Evolutionary conservation across 257 asterid genomes (phyloP), one percentile per base, ranked within the genome.

Genomic region (Solanum dulcamara): DNA sequence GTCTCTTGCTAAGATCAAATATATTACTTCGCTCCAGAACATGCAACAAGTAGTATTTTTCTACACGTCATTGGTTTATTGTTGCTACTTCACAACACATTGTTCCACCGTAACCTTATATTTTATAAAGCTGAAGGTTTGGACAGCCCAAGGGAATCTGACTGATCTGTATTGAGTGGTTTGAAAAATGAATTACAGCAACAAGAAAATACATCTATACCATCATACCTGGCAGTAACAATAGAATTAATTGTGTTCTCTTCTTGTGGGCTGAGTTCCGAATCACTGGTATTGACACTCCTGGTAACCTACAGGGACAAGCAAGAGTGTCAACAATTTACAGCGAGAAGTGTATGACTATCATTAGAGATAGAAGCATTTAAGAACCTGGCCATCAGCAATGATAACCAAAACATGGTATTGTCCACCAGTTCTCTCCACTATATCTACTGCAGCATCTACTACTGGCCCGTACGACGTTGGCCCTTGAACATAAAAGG

Each of bases 371-470:
- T 26, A 35, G 88, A 67, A 81, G 84, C 9, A 68, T 14, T 42
- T 46, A 75, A 28, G 35, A 77, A 94, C 97, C 96, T 93, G 98
- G 87, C 98, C 98, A 85, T 94, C 98, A 80, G 98, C 98, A 37
- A 94, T 91, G 87, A 94, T 93, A 84, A 94, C 96, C 89, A 94
- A 89, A 42, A 94, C 96, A 89, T 93, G 97, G 92, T 92, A 92
- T 74, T 92, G 97, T 68, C 97, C 97, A n/a, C 96, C 95, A 77
- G 90, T 91, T 91, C 57, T 91, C 93, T 94, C 98, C 86, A 93
- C 98, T 84, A 93, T 92, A 86, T 94, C 95, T 84, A 94, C 89
- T 8, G 98, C 96, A 85, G 96, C 98, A 91, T 93, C 97, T 84
- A 94, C 90, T 32, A 91, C 96, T 15, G 98, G 96, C 85, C 91